Conservation (phyloP, 2,329 filamentous ascomycete genomes). For the Penicillium expansum region DNA sequence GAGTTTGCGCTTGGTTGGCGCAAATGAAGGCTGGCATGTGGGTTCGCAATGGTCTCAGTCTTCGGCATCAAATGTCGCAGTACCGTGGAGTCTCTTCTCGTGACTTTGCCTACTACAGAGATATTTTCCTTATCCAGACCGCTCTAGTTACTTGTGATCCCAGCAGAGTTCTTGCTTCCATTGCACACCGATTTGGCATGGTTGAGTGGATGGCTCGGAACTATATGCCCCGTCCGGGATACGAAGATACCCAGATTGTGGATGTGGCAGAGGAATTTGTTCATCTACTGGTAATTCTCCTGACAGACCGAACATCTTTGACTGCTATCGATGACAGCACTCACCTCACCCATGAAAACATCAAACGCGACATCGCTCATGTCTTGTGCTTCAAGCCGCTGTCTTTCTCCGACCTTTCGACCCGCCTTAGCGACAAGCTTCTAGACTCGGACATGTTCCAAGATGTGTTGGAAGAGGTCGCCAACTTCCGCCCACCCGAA, state of each 20-base stretch:
- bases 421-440: constrained; percentile 82
- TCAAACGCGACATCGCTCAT: constrained; percentile 87
- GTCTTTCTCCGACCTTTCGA: constrained; percentile 87
- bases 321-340: constrained; percentile 38
- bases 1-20: constrained; percentile 92
- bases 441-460: constrained; percentile 88
- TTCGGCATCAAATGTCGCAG: constrained; percentile 90
- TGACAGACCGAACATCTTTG: constrained; percentile 84
- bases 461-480: constrained; percentile 78
- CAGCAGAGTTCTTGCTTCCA: constrained; percentile 77
- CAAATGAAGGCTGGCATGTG: constrained; percentile 99
- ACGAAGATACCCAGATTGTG: constrained; percentile 83
- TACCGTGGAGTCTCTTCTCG: constrained; percentile 86
- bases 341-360: constrained; percentile 62
- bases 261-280: constrained; percentile 96
- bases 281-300: constrained; percentile 82
- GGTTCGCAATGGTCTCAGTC: constrained; percentile 94
- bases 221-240: constrained; percentile 70
- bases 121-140: constrained; percentile 90
- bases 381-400: constrained; percentile 94
- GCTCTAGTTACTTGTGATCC: constrained; percentile 84
- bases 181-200: constrained; percentile 89
- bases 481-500: constrained; percentile 84
- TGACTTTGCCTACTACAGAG: constrained; percentile 90
- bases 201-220: constrained; percentile 80